Evolutionary conservation across 2,329 filamentous ascomycete species (phyloP), one percentile per base, ranked within the genome.

Genomic region (Neopestalotiopsis rosae): DNA sequence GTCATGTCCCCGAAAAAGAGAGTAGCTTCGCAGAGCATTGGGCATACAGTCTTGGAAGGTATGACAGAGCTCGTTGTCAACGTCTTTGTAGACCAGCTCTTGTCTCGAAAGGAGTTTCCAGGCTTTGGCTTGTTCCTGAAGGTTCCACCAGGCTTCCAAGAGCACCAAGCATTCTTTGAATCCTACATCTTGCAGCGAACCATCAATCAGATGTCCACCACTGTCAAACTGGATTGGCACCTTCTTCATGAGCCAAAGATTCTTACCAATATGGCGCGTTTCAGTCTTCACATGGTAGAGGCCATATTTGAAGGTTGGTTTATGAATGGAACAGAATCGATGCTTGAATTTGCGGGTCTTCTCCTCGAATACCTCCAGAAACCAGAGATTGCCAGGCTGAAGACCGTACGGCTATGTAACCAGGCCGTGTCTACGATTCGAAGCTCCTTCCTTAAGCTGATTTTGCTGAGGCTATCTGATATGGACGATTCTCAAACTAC

Each of bases 281-380:
- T 98, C 71, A 90, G 91, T 40, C 84, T 89, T 2, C 94, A 98
- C 76, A 88, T 98, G 78, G 89, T 92, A 0, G 96, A 99, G 78
- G 93, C 94, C 5, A 91, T 97, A 13, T 98, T 96, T 73, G 96
- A 98, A 80, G 96, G 96, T 17, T 98, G 95, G 94, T 98, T 98
- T 76, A 89, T 98, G 71, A 92, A 96, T 72, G 95, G 95, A 1
- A 93, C 93, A 1, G 92, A 94, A 74, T 87, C 90, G 4, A 88
- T 96, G 73, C 87, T 98, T 40, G 95, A 98, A 75, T 97, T 98
- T 74, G 88, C 91, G 3, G 96, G 95, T 1, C 90, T 91, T 66
- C 81, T 98, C 6, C 81, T 99, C 6, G 96, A 99, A 77, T 95
- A 97, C 75, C 84, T 99, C 4, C 94, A 97, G 77, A 89, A 93